These are phyloP conservation scores for Mycena galopus DNA, from an alignment of 768 basidiomycete genomes.

Conservation along the genomic window DNA sequence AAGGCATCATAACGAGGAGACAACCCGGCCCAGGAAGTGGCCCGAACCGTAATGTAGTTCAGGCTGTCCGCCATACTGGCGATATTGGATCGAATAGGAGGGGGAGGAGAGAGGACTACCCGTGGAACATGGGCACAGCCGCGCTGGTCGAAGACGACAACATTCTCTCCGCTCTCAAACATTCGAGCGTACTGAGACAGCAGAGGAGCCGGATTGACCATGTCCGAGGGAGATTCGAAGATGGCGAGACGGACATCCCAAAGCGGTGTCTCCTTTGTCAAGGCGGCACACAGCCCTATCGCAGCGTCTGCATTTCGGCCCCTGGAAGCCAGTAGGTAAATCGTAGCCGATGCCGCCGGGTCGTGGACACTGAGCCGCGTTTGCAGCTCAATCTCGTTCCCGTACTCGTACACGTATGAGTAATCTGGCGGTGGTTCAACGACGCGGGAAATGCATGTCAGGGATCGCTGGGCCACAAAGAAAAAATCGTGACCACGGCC, in stretches of 20 bases:
- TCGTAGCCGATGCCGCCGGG: neutral
- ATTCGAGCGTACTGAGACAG: neutral
- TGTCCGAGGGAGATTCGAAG: neutral
- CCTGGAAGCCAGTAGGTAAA: neutral
- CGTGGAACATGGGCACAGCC: neutral
- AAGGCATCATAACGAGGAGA: too few species aligned
- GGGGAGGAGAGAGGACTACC: neutral
- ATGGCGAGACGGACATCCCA: constrained; percentile 15
- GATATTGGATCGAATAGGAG: neutral
- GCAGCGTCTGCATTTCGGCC: constrained; percentile 23
- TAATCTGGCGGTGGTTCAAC: too few species aligned
- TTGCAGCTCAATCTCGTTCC: constrained; percentile 12
- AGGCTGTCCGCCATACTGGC: too few species aligned
- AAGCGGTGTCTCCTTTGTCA: neutral
- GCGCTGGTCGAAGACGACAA: neutral
- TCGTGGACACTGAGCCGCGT: neutral
- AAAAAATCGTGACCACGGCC: neutral
- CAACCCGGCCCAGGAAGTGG: constrained; percentile 9
- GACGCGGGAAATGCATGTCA: neutral
- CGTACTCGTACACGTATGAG: constrained; percentile 3
- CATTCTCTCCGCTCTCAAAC: neutral
- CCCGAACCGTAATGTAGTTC: neutral
- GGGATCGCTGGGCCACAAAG: neutral
- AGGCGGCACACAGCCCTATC: constrained; percentile 1
- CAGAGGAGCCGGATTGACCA: neutral